phyloP scores from a whole-genome alignment of 768 basidiomycete genomes.

The Suillus occidentalis region DNA sequence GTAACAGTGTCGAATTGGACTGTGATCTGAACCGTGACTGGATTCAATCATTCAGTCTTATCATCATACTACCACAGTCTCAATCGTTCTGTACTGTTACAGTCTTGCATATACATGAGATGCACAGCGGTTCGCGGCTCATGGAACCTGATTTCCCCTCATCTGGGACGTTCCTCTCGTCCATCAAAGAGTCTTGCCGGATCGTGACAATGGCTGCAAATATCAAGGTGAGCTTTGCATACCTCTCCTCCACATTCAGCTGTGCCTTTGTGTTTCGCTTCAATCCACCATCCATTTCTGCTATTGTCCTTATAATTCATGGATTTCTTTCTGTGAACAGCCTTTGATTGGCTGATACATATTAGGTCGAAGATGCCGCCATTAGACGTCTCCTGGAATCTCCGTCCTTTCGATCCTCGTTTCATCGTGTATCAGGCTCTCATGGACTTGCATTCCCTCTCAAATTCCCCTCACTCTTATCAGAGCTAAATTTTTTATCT shows the following conservation, averaged over 20 bases:
- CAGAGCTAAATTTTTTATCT: conserved; percentile 83
- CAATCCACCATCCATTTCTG: neutral
- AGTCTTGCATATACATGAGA: neutral
- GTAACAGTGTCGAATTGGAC: neutral
- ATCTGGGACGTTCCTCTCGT: conserved; percentile 46
- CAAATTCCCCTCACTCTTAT: conserved; percentile 67
- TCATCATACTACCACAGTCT: neutral
- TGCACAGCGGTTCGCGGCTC: neutral
- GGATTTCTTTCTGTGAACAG: neutral
- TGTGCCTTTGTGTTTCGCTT: neutral
- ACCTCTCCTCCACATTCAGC: neutral
- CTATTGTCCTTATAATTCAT: neutral
- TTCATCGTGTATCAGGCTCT: conserved; percentile 55
- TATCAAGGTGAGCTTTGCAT: conserved; percentile 48
- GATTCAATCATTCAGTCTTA: neutral
- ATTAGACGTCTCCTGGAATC: conserved; percentile 67
- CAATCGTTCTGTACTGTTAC: too few species aligned
- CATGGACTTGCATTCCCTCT: conserved; percentile 81
- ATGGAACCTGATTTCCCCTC: conserved; percentile 38
- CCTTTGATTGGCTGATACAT: conserved; percentile 12
- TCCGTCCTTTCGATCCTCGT: conserved; percentile 60
- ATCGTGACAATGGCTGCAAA: conserved; percentile 45
- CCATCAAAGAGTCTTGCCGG: conserved; percentile 54
- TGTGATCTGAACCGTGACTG: neutral
- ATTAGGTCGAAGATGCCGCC: conserved; percentile 55